Percentiles rank a stretch among this genome's conserved stretches.
These are phyloP conservation scores for Penicillium cinerascens DNA, from an alignment of 495 filamentous ascomycete species.

Conservation along the genomic window DNA sequence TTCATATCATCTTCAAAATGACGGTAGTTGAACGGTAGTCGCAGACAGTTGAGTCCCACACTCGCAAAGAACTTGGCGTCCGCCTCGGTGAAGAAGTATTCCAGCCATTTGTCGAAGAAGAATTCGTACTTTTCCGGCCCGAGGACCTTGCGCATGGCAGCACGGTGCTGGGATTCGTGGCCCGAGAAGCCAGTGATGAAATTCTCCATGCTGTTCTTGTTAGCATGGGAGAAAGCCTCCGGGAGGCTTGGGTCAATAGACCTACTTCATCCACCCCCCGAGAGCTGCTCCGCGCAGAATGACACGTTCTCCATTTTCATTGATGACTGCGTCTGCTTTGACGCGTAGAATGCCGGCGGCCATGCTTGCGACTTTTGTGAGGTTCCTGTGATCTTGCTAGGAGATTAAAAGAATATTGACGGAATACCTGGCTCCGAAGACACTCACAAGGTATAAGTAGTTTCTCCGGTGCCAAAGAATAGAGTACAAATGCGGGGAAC, in stretches of 20 bases:
- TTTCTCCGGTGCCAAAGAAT: background rate
- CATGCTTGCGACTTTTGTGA: slow-evolving; percentile 19
- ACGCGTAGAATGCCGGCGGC: slow-evolving; percentile 41
- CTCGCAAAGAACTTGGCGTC: slow-evolving; percentile 61
- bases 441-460: background rate
- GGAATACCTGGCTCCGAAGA: no score
- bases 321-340: slow-evolving; percentile 43
- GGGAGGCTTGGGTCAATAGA: background rate
- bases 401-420: background rate
- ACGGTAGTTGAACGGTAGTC: slow-evolving; percentile 62
- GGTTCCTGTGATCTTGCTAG: background rate
- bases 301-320: slow-evolving; percentile 41
- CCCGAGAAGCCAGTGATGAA: slow-evolving; percentile 67
- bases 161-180: slow-evolving; percentile 54
- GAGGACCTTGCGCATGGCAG: slow-evolving; percentile 52
- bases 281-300: slow-evolving; percentile 49
- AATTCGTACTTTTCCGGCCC: slow-evolving; percentile 47
- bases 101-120: slow-evolving; percentile 52
- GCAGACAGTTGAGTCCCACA: slow-evolving; percentile 58
- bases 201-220: slow-evolving; percentile 55
- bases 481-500: slow-evolving; percentile 4
- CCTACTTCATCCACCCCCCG: slow-evolving; percentile 48
- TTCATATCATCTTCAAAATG: slow-evolving; percentile 65
- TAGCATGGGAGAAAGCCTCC: background rate
- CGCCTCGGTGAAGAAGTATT: slow-evolving; percentile 60